These are phyloP conservation scores for Malassezia caprae DNA, from an alignment of 1,284 basidiomycete species.

Conservation along the genomic window DNA sequence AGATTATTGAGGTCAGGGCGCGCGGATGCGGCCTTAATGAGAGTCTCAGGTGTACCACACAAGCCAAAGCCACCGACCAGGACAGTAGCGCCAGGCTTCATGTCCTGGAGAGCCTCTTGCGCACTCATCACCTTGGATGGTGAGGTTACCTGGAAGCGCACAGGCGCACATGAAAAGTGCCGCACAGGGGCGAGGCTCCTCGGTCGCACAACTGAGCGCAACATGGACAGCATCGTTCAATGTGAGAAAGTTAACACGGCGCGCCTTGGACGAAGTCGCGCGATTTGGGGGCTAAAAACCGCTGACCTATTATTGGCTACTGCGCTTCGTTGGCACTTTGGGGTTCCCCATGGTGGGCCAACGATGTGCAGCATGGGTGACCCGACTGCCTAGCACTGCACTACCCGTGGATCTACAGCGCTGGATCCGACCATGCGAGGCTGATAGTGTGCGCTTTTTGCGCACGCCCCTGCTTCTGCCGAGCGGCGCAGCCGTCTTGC, in stretches of 20 bases:
- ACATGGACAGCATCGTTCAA: neutral
- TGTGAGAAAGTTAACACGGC: neutral
- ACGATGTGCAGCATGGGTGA: neutral
- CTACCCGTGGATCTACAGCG: conserved; percentile 6
- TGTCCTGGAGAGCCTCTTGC: conserved; percentile 41
- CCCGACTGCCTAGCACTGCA: neutral
- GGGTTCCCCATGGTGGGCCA: neutral
- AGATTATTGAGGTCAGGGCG: conserved; percentile 32
- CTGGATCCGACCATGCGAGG: neutral
- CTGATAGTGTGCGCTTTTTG: conserved; percentile 4
- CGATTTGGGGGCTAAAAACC: neutral
- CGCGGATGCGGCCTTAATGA: conserved; percentile 35
- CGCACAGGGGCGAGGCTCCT: neutral
- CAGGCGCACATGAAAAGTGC: neutral
- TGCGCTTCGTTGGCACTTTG: neutral
- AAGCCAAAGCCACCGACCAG: conserved; percentile 44
- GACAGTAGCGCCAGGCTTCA: conserved; percentile 28
- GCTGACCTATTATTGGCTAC: conserved; percentile 1
- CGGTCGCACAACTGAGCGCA: conserved; percentile 4
- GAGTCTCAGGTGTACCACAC: conserved; percentile 45
- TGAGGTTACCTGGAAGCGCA: conserved; percentile 1
- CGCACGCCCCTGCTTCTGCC: conserved; percentile 3
- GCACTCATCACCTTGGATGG: conserved; percentile 28
- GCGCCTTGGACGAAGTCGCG: neutral
- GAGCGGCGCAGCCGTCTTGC: conserved; percentile 1